These are phyloP conservation scores for Westerdykella sp. DNA, from an alignment of 2,329 filamentous ascomycete species.

Conservation along the genomic window DNA sequence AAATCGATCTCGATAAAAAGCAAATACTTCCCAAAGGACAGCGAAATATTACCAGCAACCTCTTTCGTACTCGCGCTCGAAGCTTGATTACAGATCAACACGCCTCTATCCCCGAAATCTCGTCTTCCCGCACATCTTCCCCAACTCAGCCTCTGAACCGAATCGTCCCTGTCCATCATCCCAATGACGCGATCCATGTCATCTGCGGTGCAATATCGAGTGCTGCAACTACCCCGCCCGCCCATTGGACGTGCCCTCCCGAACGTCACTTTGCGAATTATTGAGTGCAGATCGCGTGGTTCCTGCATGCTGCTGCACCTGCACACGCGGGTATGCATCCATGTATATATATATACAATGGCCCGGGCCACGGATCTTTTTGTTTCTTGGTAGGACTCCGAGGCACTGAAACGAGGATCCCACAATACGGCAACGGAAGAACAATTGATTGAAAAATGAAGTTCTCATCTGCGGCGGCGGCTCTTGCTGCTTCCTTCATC, in stretches of 20 bases:
- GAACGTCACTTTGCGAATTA: not conserved
- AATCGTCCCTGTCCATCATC: not conserved
- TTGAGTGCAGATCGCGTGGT: not conserved
- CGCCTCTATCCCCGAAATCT: no score
- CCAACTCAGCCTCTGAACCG: no score
- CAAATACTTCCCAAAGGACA: no score
- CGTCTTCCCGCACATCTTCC: no score
- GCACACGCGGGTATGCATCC: not conserved
- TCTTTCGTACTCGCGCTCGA: no score
- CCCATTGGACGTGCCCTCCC: not conserved
- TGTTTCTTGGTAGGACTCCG: not conserved
- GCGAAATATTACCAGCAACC: no score
- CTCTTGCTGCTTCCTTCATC: slow-evolving; percentile 1
- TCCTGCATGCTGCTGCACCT: not conserved
- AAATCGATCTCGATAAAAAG: no score
- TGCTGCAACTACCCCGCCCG: not conserved
- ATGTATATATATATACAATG: not conserved
- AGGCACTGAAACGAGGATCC: not conserved
- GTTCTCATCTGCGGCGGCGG: not conserved
- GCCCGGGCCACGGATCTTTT: not conserved
- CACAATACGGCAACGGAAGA: not conserved
- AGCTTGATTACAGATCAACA: no score
- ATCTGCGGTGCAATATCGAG: not conserved
- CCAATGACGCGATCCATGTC: not conserved
- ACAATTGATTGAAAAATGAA: not conserved